Evolutionary conservation across 2,329 filamentous ascomycete genomes (phyloP), one percentile per base, ranked within the genome.

Genomic region (Aspergillus sojae): DNA sequence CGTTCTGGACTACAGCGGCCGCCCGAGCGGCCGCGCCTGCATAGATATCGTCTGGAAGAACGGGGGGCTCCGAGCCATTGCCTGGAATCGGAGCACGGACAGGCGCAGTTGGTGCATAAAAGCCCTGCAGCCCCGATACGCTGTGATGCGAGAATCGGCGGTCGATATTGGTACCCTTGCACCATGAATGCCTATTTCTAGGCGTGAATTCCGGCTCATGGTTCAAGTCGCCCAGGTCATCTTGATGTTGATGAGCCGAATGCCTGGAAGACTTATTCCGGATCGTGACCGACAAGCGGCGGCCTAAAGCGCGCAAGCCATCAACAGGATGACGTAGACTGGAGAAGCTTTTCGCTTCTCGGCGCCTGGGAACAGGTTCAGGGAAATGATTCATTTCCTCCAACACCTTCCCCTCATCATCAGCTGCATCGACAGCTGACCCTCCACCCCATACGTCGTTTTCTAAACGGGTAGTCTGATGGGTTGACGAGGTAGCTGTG

Each of bases 1-100:
- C 80, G 67, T 83, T 83, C 68, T 82, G 80, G n/a, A 80, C 81
- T n/a, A 81, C 81, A 3, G 80, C 81, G 12, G 81, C 79, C 32
- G 81, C 81, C 60, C 81, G 76, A 16, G 81, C 81, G 11, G 81
- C 80, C 5, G 81, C 78, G 23, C 81, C 81, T 10, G 77, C 75
- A 36, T 69, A 76, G n/a, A 76, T 69, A 48, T 79, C 72, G 62
- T 79, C 72, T 1, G 79, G 76, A 36, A 81, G 66, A 43, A 80
- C 69, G 5, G 80, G 79, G 26, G 77, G 77, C 50, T 78, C 78
- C 48, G 70, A 64, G 16, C 77, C 77, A 65, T 72, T 72, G 16
- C 77, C 76, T 10, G 78, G 77, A 55, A 80, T 73, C 4, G 77
- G 76, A 7, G 65, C 67, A 16, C 71, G 65, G 10, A 74, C 66